These are phyloP conservation scores for Triadica sebifera DNA, from an alignment of 345 rosid species.

Conservation along the genomic window DNA sequence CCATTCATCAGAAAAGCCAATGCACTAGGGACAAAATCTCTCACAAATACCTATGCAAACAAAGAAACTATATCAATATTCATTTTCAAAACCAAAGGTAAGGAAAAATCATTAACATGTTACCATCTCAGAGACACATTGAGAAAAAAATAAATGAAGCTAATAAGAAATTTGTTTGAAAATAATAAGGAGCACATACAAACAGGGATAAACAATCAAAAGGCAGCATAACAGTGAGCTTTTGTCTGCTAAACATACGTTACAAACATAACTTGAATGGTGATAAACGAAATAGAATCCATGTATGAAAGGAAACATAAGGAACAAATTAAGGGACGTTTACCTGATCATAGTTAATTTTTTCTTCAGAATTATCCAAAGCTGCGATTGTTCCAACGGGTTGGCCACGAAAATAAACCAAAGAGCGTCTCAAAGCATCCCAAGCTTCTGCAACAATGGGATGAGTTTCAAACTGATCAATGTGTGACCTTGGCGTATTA, in stretches of 20 bases:
- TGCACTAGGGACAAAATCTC: slow-evolving; percentile 92
- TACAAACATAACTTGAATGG: not conserved
- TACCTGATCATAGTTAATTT: slow-evolving; percentile 95
- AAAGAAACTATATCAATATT: not conserved
- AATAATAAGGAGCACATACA: not conserved
- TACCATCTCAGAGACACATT: not conserved
- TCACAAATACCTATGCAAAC: slow-evolving; percentile 72
- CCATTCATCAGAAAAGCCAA: slow-evolving; percentile 89
- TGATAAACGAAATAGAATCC: not conserved
- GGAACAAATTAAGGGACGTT: not conserved
- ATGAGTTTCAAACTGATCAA: slow-evolving; percentile 48
- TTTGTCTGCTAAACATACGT: not conserved
- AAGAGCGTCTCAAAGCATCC: slow-evolving; percentile 67
- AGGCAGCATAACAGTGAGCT: not conserved
- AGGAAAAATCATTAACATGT: not conserved
- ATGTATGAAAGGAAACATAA: too few species aligned
- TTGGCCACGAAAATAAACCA: slow-evolving; percentile 80
- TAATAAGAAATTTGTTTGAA: not conserved
- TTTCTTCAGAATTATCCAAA: slow-evolving; percentile 68
- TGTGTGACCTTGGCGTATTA: slow-evolving; percentile 54
- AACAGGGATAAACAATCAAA: not conserved
- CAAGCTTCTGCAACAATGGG: slow-evolving; percentile 80
- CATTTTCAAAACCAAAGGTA: not conserved
- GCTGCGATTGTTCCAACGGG: slow-evolving; percentile 96
- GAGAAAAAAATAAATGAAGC: not conserved